Conservation (phyloP, 305 asterid genomes). For the Fraxinus paxiana region DNA sequence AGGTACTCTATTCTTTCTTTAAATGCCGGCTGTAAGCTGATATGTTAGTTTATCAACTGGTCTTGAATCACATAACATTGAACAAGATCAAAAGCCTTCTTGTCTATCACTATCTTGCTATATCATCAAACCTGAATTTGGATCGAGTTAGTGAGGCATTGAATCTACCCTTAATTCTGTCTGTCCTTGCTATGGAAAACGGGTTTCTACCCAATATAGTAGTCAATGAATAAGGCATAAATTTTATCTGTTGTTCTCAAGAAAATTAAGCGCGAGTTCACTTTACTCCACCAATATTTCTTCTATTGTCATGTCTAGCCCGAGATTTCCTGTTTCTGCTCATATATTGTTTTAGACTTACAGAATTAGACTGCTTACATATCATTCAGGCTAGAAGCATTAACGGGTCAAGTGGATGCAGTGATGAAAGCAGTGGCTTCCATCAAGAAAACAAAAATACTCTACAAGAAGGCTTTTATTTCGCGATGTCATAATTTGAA, state of each 20-base stretch:
- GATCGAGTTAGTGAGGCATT: neutral
- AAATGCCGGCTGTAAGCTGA: neutral
- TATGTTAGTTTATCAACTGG: neutral
- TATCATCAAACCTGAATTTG: neutral
- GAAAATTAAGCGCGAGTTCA: neutral
- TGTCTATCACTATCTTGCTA: neutral
- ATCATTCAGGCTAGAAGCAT: conserved; percentile 44
- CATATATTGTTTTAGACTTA: neutral
- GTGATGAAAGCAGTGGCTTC: conserved; percentile 33
- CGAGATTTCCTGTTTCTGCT: neutral
- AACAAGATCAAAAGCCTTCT: neutral
- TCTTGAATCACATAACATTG: neutral
- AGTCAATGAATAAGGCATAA: neutral
- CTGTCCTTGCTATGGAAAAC: neutral
- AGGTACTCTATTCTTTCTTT: conserved; percentile 40
- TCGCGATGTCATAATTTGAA: conserved; percentile 58
- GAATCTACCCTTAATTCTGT: neutral
- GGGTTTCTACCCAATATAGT: neutral
- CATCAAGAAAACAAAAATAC: conserved; percentile 36
- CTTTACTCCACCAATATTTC: neutral
- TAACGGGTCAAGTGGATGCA: conserved; percentile 37
- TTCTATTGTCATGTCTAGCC: neutral
- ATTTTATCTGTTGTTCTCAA: neutral
- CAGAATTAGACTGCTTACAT: neutral
- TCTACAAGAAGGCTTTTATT: conserved; percentile 67